Base-by-base conservation (phyloP, 257 asterid genomes). In the Nicotiana otophora region DNA sequence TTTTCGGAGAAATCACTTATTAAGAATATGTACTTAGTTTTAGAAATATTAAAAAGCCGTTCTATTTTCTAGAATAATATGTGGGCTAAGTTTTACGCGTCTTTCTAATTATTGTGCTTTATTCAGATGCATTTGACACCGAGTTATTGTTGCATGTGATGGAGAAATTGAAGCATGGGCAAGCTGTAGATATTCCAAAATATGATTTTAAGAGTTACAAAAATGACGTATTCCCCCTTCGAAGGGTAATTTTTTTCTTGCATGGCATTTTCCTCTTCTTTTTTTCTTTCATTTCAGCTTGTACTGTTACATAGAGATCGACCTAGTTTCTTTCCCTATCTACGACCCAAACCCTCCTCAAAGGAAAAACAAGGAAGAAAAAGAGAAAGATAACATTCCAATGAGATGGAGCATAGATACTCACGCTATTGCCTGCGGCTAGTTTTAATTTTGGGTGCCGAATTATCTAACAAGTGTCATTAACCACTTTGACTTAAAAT, bases 111-210 rank as follows among this genome's bases (percentile, higher is more conserved):
- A 54, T 19, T 84, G 81, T 42, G 39, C 86, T 78, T 14, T 69
- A 57, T 83, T 68, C 91, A 96, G 98, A 96, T 58, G 99, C 99
- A 77, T 96, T 94, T 78, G 90, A 93, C 89, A 93, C 95, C 0
- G 95, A 93, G 64, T 87, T 91, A 67, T 88, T 96, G 81, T 86
- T 96, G 88, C 46, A 79, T 83, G 84, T 84, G 82, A 87, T 96
- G 98, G 98, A 94, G 85, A 91, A 91, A 82, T 78, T 96, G 87
- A 96, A 89, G 87, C 91, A 86, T 84, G 94, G 95, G 60, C 93
- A 91, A 82, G 97, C 99, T 51, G 98, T 94, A 77, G 97, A 96
- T 88, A 89, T 96, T 88, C 97, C 98, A 78, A 96, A 89, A 88
- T 96, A 96, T 85, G 99, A 96, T 89, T 93, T 88, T 91, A 94